A percentile compares a stretch with the other conserved stretches of the same genome.
These are phyloP conservation scores for Venturia pyrina DNA, from an alignment of 2,329 filamentous ascomycete genomes.

Conservation along the genomic window DNA sequence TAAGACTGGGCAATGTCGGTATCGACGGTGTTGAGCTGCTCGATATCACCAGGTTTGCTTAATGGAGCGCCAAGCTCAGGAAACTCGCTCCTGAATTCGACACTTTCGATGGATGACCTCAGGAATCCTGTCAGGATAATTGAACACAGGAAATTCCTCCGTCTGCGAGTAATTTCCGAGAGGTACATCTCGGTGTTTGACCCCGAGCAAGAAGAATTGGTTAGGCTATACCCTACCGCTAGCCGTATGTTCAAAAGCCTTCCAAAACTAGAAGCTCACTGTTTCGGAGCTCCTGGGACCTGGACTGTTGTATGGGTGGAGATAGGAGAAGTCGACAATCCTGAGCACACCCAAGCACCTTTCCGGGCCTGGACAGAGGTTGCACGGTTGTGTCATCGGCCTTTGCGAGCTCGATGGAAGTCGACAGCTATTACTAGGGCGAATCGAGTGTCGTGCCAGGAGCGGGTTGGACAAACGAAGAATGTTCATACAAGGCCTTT, in stretches of 20 bases:
- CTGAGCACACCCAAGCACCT: too few relatives aligned
- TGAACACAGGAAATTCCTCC: background rate
- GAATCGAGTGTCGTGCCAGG: background rate
- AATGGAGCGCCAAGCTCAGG: background rate
- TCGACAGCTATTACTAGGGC: too few relatives aligned
- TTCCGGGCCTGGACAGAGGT: too few relatives aligned
- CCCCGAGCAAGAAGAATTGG: background rate
- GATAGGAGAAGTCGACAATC: too few relatives aligned
- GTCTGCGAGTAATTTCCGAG: background rate
- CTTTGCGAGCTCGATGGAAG: too few relatives aligned
- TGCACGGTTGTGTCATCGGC: too few relatives aligned
- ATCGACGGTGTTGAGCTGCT: background rate
- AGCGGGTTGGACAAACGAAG: background rate
- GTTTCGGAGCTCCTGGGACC: too few relatives aligned
- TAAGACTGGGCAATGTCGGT: background rate
- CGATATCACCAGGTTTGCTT: constrained; percentile 14
- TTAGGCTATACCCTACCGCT: too few relatives aligned
- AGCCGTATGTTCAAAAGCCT: too few relatives aligned
- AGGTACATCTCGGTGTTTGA: background rate
- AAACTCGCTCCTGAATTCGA: background rate
- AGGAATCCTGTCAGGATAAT: too few relatives aligned
- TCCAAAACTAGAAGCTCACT: too few relatives aligned
- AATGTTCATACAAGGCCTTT: background rate
- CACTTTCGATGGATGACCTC: background rate
- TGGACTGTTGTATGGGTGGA: too few relatives aligned